Base-by-base conservation (phyloP, 176 grass and related monocot genomes). In the Calamus simplicifolius region DNA sequence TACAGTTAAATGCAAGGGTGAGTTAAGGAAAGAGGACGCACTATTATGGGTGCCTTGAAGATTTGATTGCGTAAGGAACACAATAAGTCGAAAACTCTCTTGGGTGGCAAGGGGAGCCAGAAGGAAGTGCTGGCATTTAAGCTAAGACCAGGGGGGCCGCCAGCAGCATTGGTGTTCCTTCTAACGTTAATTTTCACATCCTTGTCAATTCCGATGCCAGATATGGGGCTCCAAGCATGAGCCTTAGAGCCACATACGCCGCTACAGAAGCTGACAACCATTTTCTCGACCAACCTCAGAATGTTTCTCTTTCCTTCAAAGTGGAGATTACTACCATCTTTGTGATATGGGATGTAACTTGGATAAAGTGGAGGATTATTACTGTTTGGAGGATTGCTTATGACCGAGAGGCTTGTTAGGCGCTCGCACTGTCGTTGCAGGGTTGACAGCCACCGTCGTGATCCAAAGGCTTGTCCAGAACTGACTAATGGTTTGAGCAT, bases 371-470 rank as follows among this genome's bases (percentile, higher is more conserved):
- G 6, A 19, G 35, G 54, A 35, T 18, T 2, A 29, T 56, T 12
- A 62, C 50, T 61, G 43, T 17, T 19, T 18, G 7, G 10, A 25
- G 69, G 31, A 31, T 49, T 65, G 31, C 49, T 68, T 19, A 48
- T 71, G 51, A 61, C 69, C 8, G 51, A 7, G 67, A 85, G 66
- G 17, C 77, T 67, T 25, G 79, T 67, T 18, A 86, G 3, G 2
- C 73, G 71, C 23, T 81, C 76, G n/a, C 61, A 72, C 50, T 92
- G 88, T 23, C 75, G 73, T 12, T 48, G 61, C 57, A 92, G 70
- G 52, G 56, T 72, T 14, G 50, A 27, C 23, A 81, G 6, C 76
- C 66, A 75, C 43, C 82, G 71, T 58, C 70, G 70, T 29, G 88
- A 79, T 17, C 88, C 83, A 25, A 92, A 87, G 18, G 81, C 48